Evolutionary conservation across 2,329 filamentous ascomycete genomes (phyloP).

Genomic region (Apiospora sp.): DNA sequence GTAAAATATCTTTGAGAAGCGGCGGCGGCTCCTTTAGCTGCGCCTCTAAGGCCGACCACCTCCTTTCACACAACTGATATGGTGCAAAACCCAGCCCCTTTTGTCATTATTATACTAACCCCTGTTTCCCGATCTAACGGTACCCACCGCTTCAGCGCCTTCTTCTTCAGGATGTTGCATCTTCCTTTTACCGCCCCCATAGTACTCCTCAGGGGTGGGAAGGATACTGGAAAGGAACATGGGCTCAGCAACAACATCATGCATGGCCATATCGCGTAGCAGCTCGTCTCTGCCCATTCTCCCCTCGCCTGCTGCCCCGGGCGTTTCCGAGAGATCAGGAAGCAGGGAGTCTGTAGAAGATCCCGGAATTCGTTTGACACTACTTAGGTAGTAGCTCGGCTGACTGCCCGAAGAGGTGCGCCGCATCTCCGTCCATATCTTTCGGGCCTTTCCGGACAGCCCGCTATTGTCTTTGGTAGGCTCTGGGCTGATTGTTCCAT

Average conservation of each 20-base stretch:
- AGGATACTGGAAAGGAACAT: background rate
- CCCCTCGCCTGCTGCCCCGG: conserved; percentile 25
- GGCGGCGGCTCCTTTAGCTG: background rate
- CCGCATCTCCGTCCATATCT: conserved; percentile 43
- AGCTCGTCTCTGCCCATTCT: conserved; percentile 34
- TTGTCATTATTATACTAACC: background rate
- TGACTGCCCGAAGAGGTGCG: conserved; percentile 33
- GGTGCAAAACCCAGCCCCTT: background rate
- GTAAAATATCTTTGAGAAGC: background rate
- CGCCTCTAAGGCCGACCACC: background rate
- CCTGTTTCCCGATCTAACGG: background rate
- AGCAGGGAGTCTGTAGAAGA: background rate
- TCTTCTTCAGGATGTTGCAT: background rate
- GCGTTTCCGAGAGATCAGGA: background rate
- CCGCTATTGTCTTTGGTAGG: background rate
- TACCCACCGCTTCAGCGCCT: too few relatives aligned
- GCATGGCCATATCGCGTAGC: conserved; percentile 38
- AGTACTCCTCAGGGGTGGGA: conserved; percentile 5
- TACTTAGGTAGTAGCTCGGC: conserved; percentile 31
- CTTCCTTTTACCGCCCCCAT: background rate
- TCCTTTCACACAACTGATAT: background rate
- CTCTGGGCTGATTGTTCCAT: background rate
- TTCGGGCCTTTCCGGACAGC: conserved; percentile 30
- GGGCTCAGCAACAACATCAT: conserved; percentile 8
- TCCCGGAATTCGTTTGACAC: conserved; percentile 25